Evolutionary conservation across 345 rosid genomes (phyloP).

Genomic region (Arabidopsis thaliana): TAIR10.1 NC_003074.8:17780501-17781000

Average conservation of each 20-base stretch:
- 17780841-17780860: slow-evolving; percentile 83
- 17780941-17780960: slow-evolving; percentile 94
- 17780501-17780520: slow-evolving; percentile 97
- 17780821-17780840: slow-evolving; percentile 93
- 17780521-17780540: slow-evolving; percentile 95
- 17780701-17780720: slow-evolving; percentile 93
- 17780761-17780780: slow-evolving; percentile 83
- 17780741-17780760: slow-evolving; percentile 85
- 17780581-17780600: slow-evolving; percentile 94
- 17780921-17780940: slow-evolving; percentile 89
- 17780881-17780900: slow-evolving; percentile 78
- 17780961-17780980: slow-evolving; percentile 75
- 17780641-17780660: slow-evolving; percentile 87
- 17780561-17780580: slow-evolving; percentile 94
- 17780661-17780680: slow-evolving; percentile 92
- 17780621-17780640: slow-evolving; percentile 96
- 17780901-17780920: slow-evolving; percentile 91
- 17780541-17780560: slow-evolving; percentile 87
- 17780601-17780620: slow-evolving; percentile 98
- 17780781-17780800: slow-evolving; percentile 97
- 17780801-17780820: slow-evolving; percentile 86
- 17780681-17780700: slow-evolving; percentile 85
- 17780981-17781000: slow-evolving; percentile 71
- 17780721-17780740: slow-evolving; percentile 99
- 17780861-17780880: slow-evolving; percentile 73